These are phyloP conservation scores for Kondoa subrosea DNA, from an alignment of 768 basidiomycete species.

Conservation along the genomic window DNA sequence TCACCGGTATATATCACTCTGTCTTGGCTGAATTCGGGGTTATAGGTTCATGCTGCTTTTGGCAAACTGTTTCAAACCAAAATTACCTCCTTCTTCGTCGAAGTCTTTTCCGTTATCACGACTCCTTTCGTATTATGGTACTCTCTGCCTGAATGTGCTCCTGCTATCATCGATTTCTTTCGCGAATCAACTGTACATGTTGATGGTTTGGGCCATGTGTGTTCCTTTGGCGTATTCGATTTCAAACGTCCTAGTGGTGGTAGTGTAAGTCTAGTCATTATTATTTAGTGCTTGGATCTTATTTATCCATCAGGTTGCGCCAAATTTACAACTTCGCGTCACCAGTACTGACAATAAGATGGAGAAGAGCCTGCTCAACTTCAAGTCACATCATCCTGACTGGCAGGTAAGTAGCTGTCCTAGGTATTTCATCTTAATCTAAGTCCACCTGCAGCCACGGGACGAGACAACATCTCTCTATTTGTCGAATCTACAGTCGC, in stretches of 20 bases:
- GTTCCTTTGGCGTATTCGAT: slow-evolving; percentile 96
- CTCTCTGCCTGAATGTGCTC: slow-evolving; percentile 74
- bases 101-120: slow-evolving; percentile 72
- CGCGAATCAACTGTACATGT: slow-evolving; percentile 94
- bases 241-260: slow-evolving; percentile 81
- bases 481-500: slow-evolving; percentile 38
- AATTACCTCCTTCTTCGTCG: slow-evolving; percentile 65
- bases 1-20: background rate
- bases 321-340: background rate
- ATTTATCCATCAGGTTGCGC: slow-evolving; percentile 5
- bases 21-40: slow-evolving; percentile 1
- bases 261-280: slow-evolving; percentile 80
- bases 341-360: slow-evolving; percentile 78
- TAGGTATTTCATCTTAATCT: background rate
- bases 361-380: slow-evolving; percentile 94
- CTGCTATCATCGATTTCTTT: slow-evolving; percentile 90
- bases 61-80: slow-evolving; percentile 89
- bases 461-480: slow-evolving; percentile 84
- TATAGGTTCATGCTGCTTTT: slow-evolving; percentile 73
- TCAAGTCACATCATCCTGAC: slow-evolving; percentile 46
- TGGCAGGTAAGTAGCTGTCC: no score
- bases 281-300: slow-evolving; percentile 40
- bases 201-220: slow-evolving; percentile 88
- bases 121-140: slow-evolving; percentile 91
- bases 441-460: slow-evolving; percentile 28